Evolutionary conservation across 805 yeast species (phyloP).

Genomic region (Yarrowia sp.): DNA sequence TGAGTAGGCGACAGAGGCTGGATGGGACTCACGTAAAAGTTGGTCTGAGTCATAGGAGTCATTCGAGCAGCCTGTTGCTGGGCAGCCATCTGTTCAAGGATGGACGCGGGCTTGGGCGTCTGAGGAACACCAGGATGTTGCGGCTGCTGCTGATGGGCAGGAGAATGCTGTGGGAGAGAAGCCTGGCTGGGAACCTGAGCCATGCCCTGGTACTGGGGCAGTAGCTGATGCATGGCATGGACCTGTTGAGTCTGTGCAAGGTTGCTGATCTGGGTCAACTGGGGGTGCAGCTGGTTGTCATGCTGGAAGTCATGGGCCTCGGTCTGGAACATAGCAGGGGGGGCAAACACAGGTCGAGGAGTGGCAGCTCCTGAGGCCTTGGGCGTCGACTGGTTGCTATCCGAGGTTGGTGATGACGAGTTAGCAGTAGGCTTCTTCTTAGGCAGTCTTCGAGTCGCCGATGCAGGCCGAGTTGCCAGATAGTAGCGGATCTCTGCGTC

Average conservation of each 20-base stretch:
- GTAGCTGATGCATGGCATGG: conserved; percentile 13
- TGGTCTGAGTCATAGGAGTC: conserved; percentile 9
- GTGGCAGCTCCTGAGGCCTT: conserved; percentile 8
- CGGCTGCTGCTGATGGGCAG: background rate
- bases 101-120: conserved; percentile 2
- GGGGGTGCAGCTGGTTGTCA: conserved; percentile 15
- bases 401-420: background rate
- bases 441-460: background rate
- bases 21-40: conserved; percentile 1
- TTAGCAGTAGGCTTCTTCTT: background rate
- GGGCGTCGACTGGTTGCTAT: conserved; percentile 3
- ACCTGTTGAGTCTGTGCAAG: conserved; percentile 16
- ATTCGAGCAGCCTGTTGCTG: conserved; percentile 19
- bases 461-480: conserved; percentile 4
- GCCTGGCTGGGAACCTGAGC: background rate
- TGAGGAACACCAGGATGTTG: conserved; percentile 5
- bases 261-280: conserved; percentile 18
- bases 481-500: conserved; percentile 18
- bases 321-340: conserved; percentile 15
- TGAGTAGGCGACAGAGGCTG: conserved; percentile 16
- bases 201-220: conserved; percentile 20
- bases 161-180: background rate
- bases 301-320: conserved; percentile 12
- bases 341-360: conserved; percentile 3
- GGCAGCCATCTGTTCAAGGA: conserved; percentile 2